These are phyloP conservation scores for Neurospora crassa DNA, from an alignment of 2,329 filamentous ascomycete genomes.

Conservation along the genomic window DNA sequence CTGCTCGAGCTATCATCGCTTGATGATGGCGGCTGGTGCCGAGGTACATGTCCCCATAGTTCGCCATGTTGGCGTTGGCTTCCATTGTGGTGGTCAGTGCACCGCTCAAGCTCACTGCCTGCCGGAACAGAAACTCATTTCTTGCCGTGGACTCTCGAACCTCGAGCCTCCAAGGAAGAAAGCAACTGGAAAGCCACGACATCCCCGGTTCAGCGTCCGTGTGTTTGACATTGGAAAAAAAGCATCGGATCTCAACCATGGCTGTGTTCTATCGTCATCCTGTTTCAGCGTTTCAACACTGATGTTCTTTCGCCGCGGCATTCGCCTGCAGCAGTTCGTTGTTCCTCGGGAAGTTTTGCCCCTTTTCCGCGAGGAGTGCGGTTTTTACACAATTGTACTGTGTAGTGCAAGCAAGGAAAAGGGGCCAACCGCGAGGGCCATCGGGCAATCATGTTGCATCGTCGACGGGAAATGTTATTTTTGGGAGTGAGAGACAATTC, in stretches of 20 bases:
- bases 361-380: not conserved
- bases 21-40: not conserved
- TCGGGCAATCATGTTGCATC: not conserved
- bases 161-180: too few species aligned
- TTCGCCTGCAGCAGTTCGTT: not conserved
- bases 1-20: not conserved
- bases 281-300: not conserved
- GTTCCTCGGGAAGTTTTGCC: not conserved
- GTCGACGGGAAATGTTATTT: not conserved
- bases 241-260: not conserved
- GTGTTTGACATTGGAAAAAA: not conserved
- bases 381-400: not conserved
- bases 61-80: not conserved
- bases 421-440: not conserved
- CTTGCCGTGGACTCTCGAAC: not conserved
- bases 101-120: not conserved
- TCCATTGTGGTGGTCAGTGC: not conserved
- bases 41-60: not conserved
- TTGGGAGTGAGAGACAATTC: not conserved
- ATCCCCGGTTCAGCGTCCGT: not conserved
- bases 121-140: not conserved
- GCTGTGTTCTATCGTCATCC: not conserved
- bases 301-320: not conserved
- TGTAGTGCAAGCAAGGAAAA: not conserved
- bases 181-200: not conserved